Evolutionary conservation across 1,139 yeast genomes (phyloP), one percentile per base, ranked within the genome.

Genomic region (Eremothecium sinecaudum): DNA sequence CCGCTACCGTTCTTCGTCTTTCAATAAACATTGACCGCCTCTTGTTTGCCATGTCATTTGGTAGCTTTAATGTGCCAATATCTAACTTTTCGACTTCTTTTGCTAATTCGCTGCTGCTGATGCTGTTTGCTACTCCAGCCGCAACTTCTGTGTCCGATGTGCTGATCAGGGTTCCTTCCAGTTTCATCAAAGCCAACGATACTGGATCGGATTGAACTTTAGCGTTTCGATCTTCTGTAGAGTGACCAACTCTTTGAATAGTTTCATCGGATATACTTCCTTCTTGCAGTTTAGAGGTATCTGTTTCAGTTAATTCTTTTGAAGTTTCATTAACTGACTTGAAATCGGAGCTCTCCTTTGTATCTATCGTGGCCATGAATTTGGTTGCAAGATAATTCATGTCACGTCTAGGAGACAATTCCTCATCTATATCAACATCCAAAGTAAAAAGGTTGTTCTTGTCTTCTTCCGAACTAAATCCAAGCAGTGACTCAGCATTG

Each of bases 201-300:
- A 86, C 65, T 0, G 94, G 95, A 53, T 76, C 76, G 13, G 32
- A 9, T 94, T 0, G 94, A 87, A 31, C 84, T 79, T 79, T 1
- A 90, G 87, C 35, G 82, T 65, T 48, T 77, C 83, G 32, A 75
- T 77, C 33, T 80, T 70, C 38, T 79, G 72, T 31, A 41, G 35
- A 12, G 13, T 24, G 13, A 3, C 3, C 13, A 12, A 15, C 4
- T 4, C 4, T 14, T 12, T 12, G n/a, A 4, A n/a, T 14, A 5
- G 28, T 15, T 11, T 12, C 16, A 24, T 12, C n/a, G 13, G 13
- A 11, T n/a, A 24, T 12, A 24, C 13, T 14, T 10, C 3, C n/a
- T 14, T n/a, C 6, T 11, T 24, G 16, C 10, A 10, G 17, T 5
- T 24, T n/a, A 4, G 28, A 3, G 10, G 13, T 11, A n/a, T 14